Conservation (phyloP, 306 rosid genomes). For the Cucumis sativus region Cucumber_9930_V3 NC_026659.2:21903001-21903500, state of each 20-base stretch:
- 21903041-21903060: constrained; percentile 16
- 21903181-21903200: constrained; percentile 76
- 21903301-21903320: constrained; percentile 5
- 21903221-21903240: neutral
- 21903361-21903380: neutral
- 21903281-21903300: neutral
- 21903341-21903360: constrained; percentile 1
- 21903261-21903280: neutral
- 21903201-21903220: constrained; percentile 11
- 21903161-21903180: constrained; percentile 41
- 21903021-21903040: constrained; percentile 34
- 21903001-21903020: constrained; percentile 24
- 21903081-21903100: constrained; percentile 24
- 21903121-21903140: constrained; percentile 32
- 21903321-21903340: constrained; percentile 1
- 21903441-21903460: neutral
- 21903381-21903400: constrained; percentile 2
- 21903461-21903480: neutral
- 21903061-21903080: constrained; percentile 29
- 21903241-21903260: neutral
- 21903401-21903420: neutral
- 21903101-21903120: constrained; percentile 31
- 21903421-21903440: neutral
- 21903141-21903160: constrained; percentile 31
- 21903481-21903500: neutral